A percentile compares a stretch with the other conserved stretches of the same genome.
phyloP scores from a whole-genome alignment of 2,329 filamentous ascomycete species.

The Leptographium procerum region DNA sequence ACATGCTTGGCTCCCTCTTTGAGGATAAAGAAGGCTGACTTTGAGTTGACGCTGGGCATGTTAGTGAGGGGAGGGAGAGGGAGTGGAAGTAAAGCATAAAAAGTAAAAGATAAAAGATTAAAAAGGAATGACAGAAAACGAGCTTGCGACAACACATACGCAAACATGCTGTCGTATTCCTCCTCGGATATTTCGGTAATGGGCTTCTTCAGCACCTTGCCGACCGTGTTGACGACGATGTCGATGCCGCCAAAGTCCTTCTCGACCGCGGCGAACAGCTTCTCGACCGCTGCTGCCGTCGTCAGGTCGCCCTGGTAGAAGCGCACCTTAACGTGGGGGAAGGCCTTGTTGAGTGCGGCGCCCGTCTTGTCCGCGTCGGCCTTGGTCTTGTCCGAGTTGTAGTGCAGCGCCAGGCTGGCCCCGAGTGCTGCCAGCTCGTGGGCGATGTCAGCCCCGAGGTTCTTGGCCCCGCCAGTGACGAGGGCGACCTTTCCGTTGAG shows the following conservation, averaged over 20 bases:
- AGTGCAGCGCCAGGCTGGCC: slow-evolving; percentile 20
- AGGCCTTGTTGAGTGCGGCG: slow-evolving; percentile 22
- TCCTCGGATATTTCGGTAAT: slow-evolving; percentile 29
- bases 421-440: slow-evolving; percentile 23
- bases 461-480: slow-evolving; percentile 30
- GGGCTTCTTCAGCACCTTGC: slow-evolving; percentile 36
- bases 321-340: slow-evolving; percentile 21
- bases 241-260: slow-evolving; percentile 33
- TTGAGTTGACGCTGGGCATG: slow-evolving; percentile 29
- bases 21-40: slow-evolving; percentile 32
- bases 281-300: slow-evolving; percentile 24
- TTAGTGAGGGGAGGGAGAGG: neutral
- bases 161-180: slow-evolving; percentile 37
- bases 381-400: slow-evolving; percentile 28
- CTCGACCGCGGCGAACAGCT: slow-evolving; percentile 27
- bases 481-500: slow-evolving; percentile 26
- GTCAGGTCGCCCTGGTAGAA: slow-evolving; percentile 33
- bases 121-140: neutral
- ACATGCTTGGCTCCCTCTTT: slow-evolving; percentile 30
- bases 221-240: slow-evolving; percentile 38
- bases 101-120: neutral
- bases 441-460: slow-evolving; percentile 28
- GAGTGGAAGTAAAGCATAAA: neutral
- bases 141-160: no score
- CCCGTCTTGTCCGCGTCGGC: slow-evolving; percentile 23